Evolutionary conservation across 1,284 basidiomycete species (phyloP), one percentile per base, ranked within the genome.

Genomic region (Cutaneotrichosporon dermatis): DNA sequence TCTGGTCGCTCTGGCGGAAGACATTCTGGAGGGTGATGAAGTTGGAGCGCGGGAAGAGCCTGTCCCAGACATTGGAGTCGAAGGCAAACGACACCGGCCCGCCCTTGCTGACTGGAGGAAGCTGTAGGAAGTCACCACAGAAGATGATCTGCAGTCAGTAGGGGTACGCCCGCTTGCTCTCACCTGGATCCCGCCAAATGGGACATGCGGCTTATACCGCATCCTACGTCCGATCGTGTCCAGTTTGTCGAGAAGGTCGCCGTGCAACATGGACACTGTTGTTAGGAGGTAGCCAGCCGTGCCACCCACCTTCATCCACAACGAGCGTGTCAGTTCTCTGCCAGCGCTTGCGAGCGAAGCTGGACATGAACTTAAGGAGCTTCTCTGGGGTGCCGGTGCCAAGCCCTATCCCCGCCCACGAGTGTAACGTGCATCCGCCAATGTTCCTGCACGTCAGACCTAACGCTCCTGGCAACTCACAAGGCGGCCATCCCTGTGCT

Each of bases 171-270:
- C 25, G 43, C 3, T 52, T 50, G 58, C 78, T 33, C 25, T 25
- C 43, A 89, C 89, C 81, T 93, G 89, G 41, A 98, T 89, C 1
- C 93, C 93, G 9, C 95, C 94, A 65, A 98, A 98, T 0, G 92
- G 89, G 25, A 25, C 16, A 4, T 9, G 4, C 9, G 0, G 3
- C 9, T 39, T 15, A 16, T 6, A 11, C 25, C 50, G 50, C 37
- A 33, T n/a, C 50, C 78, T 74, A 34, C 81, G 79, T 9, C 83
- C 90, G 54, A 92, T 84, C 35, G 83, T 79, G 44, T 85, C 86
- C 58, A 98, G 82, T 69, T 94, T 94, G 72, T 97, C 93, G 65
- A 98, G 91, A 2, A 86, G 69, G 6, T 72, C 73, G 1, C 81
- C 84, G 50, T 84, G 82, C 41, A 86, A 76, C 84, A 85, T 85